A percentile compares a stretch with the other conserved stretches of the same genome.
Conservation (phyloP, 1,284 basidiomycete genomes). For the Moesziomyces aphidis region DNA sequence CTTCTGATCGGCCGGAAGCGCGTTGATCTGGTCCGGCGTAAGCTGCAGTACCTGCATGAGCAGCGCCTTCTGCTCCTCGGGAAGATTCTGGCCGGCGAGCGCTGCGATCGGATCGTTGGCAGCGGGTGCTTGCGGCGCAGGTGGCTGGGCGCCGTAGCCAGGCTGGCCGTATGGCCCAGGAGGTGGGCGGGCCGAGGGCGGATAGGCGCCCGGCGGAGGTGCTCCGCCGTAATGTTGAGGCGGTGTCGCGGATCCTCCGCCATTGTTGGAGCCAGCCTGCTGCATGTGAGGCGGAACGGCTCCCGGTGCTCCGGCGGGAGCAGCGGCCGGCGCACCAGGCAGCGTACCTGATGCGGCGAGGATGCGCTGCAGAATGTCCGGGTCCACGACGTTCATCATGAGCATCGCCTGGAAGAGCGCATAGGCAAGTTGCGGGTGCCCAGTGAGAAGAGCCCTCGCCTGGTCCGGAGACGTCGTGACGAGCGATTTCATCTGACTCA, state of each 20-base stretch:
- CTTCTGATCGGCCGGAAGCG: conserved; percentile 82
- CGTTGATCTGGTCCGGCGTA: conserved; percentile 86
- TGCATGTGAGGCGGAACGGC: conserved; percentile 44
- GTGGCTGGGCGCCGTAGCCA: conserved; percentile 17
- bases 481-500: conserved; percentile 97
- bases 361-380: conserved; percentile 79
- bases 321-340: conserved; percentile 10
- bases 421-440: conserved; percentile 93
- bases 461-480: conserved; percentile 91
- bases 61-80: conserved; percentile 59
- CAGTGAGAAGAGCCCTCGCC: conserved; percentile 80
- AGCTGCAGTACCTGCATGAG: conserved; percentile 81
- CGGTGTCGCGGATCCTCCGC: conserved; percentile 34
- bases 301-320: conserved; percentile 6
- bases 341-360: conserved; percentile 42
- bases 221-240: conserved; percentile 39
- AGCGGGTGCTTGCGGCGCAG: conserved; percentile 20
- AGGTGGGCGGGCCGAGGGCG: conserved; percentile 24
- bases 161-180: conserved; percentile 30
- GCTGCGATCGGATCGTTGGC: conserved; percentile 47
- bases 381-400: conserved; percentile 93
- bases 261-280: conserved; percentile 11
- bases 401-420: conserved; percentile 95
- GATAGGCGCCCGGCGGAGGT: conserved; percentile 11
- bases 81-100: conserved; percentile 45